Base-by-base conservation (phyloP, 2,329 filamentous ascomycete genomes). In the Paecilomyces niveus region DNA sequence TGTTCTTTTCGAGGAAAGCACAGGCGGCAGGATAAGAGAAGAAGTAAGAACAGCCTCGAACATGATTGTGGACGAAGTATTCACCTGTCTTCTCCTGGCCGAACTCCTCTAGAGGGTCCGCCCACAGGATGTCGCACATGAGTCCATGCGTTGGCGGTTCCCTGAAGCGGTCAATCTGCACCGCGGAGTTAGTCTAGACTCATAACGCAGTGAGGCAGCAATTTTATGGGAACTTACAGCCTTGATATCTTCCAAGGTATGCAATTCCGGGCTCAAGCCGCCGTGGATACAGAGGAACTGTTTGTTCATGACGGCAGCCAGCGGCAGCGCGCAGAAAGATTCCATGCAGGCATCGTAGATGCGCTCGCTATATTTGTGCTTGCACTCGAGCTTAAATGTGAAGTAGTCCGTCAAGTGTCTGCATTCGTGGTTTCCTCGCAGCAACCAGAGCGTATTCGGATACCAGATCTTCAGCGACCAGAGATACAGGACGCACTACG, bases 381-480 rank as follows among this genome's bases (percentile, higher is more conserved):
- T 97, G 83, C 94, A 99, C 77, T 99, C 94, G 59, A 99, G 87
- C 83, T 99, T 97, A 83, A 99, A 99, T 61, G 94, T 99, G 79
- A 99, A 99, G 83, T 99, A 99, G 74, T 99, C 94, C 59, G 94
- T 99, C 83, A 99, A 84, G 80, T 99, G 94, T 70, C 94, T 89
- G 77, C 94, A 99, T 79, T 99, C 94, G 79, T 99, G 94, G 78
- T 99, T 99, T 66, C 94, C 94, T 69, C 94, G 90, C 66, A 99
- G 85, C 67, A 99, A 83, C 94, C 94, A 99, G 58, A 99, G 86
- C 21, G 91, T 93, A 76, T 97, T 92, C 57, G 94, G 94, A 73
- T 97, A 99, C 85, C 96, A 96, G 72, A 99, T 97, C 84, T 99
- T 99, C 74, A 99, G 82, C 33, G 89, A 89, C 94, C 94, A 99